Conservation (phyloP, 345 rosid species). For the Acer saccharum region DNA sequence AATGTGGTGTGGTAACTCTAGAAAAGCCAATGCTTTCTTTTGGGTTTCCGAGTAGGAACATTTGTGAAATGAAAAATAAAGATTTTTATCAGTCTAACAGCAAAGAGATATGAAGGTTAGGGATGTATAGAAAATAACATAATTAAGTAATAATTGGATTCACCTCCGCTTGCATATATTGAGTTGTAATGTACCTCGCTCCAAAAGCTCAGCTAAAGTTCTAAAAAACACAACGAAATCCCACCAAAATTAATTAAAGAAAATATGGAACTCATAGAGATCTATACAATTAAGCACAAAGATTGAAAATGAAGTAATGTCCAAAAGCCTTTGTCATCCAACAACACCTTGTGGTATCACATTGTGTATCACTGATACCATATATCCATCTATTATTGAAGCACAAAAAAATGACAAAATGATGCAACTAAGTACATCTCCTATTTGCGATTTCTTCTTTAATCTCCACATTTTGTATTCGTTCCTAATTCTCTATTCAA, state of each 20-base stretch:
- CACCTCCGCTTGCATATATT: constrained; percentile 82
- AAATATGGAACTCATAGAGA: neutral
- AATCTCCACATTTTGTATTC: neutral
- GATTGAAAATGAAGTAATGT: neutral
- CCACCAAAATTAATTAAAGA: neutral
- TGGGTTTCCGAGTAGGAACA: constrained; percentile 68
- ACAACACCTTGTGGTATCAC: neutral
- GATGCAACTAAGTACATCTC: no score
- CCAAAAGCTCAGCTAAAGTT: constrained; percentile 96
- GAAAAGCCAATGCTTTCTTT: constrained; percentile 83
- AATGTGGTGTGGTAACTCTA: constrained; percentile 17
- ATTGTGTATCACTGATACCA: neutral
- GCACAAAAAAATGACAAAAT: neutral
- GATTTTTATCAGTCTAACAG: constrained; percentile 7
- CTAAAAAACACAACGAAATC: constrained; percentile 36
- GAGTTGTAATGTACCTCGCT: constrained; percentile 98
- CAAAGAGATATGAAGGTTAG: neutral
- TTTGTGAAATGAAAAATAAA: constrained; percentile 41
- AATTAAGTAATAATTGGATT: neutral
- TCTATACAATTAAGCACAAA: no score
- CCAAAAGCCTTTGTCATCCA: neutral
- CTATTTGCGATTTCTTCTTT: neutral
- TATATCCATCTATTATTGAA: neutral
- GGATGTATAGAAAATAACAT: neutral
- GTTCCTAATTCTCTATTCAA: neutral